These are phyloP conservation scores for Ophiostoma montium DNA, from an alignment of 2,329 filamentous ascomycete genomes.

Conservation along the genomic window DNA sequence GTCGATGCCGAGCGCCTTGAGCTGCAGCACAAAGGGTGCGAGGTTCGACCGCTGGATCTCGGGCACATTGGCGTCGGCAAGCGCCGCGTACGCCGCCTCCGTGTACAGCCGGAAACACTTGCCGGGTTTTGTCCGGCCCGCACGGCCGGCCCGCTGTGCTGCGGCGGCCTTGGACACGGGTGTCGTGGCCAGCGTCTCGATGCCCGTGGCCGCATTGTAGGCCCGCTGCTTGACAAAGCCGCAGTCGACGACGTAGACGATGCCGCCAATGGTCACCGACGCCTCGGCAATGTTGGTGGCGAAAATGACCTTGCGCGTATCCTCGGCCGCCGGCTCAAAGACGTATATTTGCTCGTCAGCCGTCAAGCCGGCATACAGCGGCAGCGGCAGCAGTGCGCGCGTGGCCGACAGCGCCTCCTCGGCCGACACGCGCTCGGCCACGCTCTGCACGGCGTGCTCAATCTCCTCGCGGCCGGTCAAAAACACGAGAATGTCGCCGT, in stretches of 20 bases:
- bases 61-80: conserved; percentile 63
- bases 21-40: conserved; percentile 73
- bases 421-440: conserved; percentile 55
- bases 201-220: conserved; percentile 71
- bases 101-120: conserved; percentile 94
- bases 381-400: conserved; percentile 49
- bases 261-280: conserved; percentile 84
- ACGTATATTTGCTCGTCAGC: conserved; percentile 92
- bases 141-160: conserved; percentile 79
- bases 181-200: conserved; percentile 72
- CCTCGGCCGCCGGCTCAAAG: conserved; percentile 69
- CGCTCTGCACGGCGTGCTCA: conserved; percentile 62
- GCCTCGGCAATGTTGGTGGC: conserved; percentile 95
- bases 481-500: conserved; percentile 84
- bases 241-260: conserved; percentile 79
- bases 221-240: conserved; percentile 84
- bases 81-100: conserved; percentile 48
- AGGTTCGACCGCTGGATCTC: conserved; percentile 90
- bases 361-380: conserved; percentile 77
- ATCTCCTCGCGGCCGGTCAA: conserved; percentile 90
- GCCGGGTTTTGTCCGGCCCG: conserved; percentile 75
- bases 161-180: conserved; percentile 83
- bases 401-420: conserved; percentile 36
- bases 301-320: conserved; percentile 81
- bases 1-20: conserved; percentile 90